A percentile compares a stretch with the other conserved stretches of the same genome.
These are phyloP conservation scores for Rubia balearica DNA, from an alignment of 305 asterid genomes.

Conservation along the genomic window DNA sequence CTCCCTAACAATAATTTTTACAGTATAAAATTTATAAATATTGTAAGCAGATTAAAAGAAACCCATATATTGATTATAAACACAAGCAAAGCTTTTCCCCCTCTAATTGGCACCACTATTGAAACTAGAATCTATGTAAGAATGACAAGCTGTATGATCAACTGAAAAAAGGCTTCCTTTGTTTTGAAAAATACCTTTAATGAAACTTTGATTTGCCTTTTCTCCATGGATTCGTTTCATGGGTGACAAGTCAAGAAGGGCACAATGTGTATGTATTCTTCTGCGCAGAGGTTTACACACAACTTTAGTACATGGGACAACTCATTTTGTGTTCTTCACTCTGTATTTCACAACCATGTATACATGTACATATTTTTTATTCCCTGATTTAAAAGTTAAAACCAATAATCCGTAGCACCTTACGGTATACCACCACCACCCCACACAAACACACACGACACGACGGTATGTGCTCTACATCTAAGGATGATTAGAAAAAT, in stretches of 20 bases:
- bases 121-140: slow-evolving; percentile 3
- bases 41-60: too few species aligned
- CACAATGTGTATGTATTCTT: slow-evolving; percentile 14
- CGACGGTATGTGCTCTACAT: too few species aligned
- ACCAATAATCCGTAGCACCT: slow-evolving; percentile 40
- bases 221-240: slow-evolving; percentile 50
- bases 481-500: too few species aligned
- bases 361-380: neutral
- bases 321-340: slow-evolving; percentile 9
- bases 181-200: slow-evolving; percentile 32
- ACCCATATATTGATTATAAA: too few species aligned
- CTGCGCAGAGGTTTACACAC: neutral
- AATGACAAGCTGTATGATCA: slow-evolving; percentile 36
- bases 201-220: slow-evolving; percentile 22
- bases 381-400: neutral
- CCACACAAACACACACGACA: too few species aligned
- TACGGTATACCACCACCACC: slow-evolving; percentile 10
- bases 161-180: slow-evolving; percentile 39
- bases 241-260: slow-evolving; percentile 47
- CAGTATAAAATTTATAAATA: too few species aligned
- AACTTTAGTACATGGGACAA: slow-evolving; percentile 14
- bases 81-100: too few species aligned
- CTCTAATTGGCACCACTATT: neutral
- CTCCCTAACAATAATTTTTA: too few species aligned
- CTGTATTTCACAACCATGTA: slow-evolving; percentile 1